phyloP scores from a whole-genome alignment of 176 grass and related monocot genomes.

The Areca catechu region DNA sequence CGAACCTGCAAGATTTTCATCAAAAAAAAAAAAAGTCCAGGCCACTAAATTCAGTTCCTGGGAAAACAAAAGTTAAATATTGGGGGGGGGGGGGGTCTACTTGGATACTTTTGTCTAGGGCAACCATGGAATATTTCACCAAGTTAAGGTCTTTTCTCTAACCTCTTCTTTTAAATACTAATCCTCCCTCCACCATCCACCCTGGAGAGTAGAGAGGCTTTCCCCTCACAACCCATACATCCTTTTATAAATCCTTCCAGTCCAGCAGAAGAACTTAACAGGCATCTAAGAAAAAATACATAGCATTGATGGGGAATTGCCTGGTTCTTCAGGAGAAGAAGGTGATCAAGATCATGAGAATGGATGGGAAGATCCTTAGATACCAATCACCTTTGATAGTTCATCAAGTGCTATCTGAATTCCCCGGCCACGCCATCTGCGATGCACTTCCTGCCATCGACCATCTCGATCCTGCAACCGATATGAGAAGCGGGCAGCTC shows the following conservation, averaged over 20 bases:
- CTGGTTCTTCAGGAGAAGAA: conserved; percentile 26
- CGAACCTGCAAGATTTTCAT: too few species aligned
- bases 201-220: too few species aligned
- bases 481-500: conserved; percentile 8
- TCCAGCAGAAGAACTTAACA: background rate
- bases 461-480: background rate
- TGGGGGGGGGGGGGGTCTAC: background rate
- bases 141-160: background rate
- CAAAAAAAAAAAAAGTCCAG: too few species aligned
- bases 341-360: conserved; percentile 16
- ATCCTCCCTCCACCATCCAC: background rate
- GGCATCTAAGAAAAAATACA: background rate
- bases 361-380: conserved; percentile 17
- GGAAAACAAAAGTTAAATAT: background rate
- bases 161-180: conserved; percentile 15
- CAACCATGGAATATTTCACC: background rate
- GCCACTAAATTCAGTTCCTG: too few species aligned
- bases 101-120: background rate
- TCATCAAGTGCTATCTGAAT: conserved; percentile 12
- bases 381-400: conserved; percentile 14
- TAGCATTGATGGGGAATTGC: conserved; percentile 36
- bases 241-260: too few species aligned
- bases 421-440: conserved; percentile 3
- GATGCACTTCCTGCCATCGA: background rate
- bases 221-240: too few species aligned